Conservation (phyloP, 768 basidiomycete species). For the Panellus pusillus region DNA sequence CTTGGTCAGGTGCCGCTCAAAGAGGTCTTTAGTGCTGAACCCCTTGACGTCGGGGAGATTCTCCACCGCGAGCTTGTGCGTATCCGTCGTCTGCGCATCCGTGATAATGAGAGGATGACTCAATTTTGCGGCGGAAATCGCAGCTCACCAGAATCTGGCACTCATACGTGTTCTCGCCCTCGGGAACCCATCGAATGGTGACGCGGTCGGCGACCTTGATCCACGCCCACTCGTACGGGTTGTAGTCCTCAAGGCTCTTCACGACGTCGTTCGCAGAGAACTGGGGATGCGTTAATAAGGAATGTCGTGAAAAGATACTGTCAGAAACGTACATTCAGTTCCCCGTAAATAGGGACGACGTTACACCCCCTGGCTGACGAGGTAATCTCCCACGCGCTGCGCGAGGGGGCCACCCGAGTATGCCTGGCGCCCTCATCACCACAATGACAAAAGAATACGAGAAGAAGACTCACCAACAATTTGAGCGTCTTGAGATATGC, state of each 20-base stretch:
- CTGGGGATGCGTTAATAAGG: not conserved
- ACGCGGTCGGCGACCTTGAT: constrained; percentile 26
- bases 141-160: constrained; percentile 35
- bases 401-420: constrained; percentile 39
- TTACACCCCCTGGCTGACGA: constrained; percentile 37
- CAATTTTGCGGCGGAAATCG: not conserved
- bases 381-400: constrained; percentile 33
- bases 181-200: constrained; percentile 32
- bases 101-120: too few relatives aligned
- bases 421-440: constrained; percentile 18
- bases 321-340: constrained; percentile 32
- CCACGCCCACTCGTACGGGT: constrained; percentile 31
- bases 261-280: constrained; percentile 19
- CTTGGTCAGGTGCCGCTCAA: constrained; percentile 32
- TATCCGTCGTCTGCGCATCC: constrained; percentile 10
- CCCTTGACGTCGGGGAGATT: constrained; percentile 30
- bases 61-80: constrained; percentile 36
- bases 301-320: not conserved
- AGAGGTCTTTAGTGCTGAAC: constrained; percentile 32
- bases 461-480: constrained; percentile 25
- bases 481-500: constrained; percentile 29
- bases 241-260: constrained; percentile 5
- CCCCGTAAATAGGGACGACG: constrained; percentile 34
- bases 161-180: constrained; percentile 37
- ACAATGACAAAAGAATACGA: not conserved